Base-by-base conservation (phyloP, 257 asterid genomes). In the Linderniella brevidens region DNA sequence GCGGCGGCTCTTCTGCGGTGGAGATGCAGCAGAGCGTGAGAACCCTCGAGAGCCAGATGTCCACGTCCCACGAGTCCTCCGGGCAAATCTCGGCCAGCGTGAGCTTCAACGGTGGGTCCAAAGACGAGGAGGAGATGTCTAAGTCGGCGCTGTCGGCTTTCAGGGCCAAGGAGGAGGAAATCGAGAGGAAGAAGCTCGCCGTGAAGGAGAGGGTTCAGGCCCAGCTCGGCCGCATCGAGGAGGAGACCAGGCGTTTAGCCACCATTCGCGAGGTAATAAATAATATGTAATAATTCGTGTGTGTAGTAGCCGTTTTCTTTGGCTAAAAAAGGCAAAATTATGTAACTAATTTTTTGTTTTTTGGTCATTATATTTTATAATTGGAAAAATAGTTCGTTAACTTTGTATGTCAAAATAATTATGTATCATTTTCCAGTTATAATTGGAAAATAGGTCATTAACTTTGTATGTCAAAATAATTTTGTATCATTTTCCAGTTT, bases 221-320 rank as follows among this genome's bases (percentile, higher is more conserved):
- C 0, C 97, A 87, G 76, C 63, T 87, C 37, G 97, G 93, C 32
- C 93, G 97, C 17, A 83, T 87, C 53, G 95, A 87, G 66, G 95
- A 78, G 45, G 97, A 87, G 69, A 83, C 93, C 35, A 72, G 60
- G 62, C 93, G 95, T 20, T 60, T 87, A 64, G 83, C 97, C 48
- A 57, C 41, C 17, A 82, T 87, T 40, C 95, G 95, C 14, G 92
- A 87, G 95, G 97, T 87, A 19, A 9, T 39, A 25, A 25, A 25
- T 6, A 39, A 10, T 37, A 11, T 8, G 8, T 37, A 8, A 6
- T 37, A 8, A 37, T 37, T 37, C 11, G 40, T 8, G 17, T 32
- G 5, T 11, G 17, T 13, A 17, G 43, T 20, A 13, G 51, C 11
- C 11, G 40, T 37, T 37, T 37, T 37, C 11, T 37, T 37, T 37